Conservation (phyloP, 2,329 filamentous ascomycete genomes). For the Cadophora sp. region DNA sequence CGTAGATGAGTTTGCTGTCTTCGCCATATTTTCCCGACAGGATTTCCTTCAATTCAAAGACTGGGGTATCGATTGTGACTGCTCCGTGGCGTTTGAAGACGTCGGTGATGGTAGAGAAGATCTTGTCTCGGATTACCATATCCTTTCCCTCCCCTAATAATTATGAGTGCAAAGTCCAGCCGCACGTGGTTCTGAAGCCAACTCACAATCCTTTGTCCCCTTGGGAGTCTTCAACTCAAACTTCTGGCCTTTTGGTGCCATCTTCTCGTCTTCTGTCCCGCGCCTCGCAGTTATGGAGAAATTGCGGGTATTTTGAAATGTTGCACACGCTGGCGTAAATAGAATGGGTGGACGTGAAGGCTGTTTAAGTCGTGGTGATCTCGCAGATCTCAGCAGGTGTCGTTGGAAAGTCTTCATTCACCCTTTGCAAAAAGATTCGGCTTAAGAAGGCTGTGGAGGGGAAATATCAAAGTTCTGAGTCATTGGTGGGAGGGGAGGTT, state of each 20-base stretch:
- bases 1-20: constrained; percentile 91
- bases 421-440: constrained; percentile 28
- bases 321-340: constrained; percentile 26
- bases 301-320: constrained; percentile 30
- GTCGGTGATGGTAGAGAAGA: constrained; percentile 76
- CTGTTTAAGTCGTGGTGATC: constrained; percentile 39
- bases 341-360: constrained; percentile 16
- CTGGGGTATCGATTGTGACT: constrained; percentile 79
- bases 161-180: constrained; percentile 27
- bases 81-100: constrained; percentile 87
- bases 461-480: constrained; percentile 39
- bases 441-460: constrained; percentile 25
- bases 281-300: constrained; percentile 35
- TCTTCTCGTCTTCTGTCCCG: constrained; percentile 35
- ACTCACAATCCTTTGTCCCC: constrained; percentile 82
- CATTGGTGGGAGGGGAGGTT: constrained; percentile 37
- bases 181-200: constrained; percentile 6
- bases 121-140: constrained; percentile 81
- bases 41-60: constrained; percentile 88
- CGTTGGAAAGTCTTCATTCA: constrained; percentile 42
- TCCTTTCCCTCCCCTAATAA: constrained; percentile 71
- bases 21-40: constrained; percentile 91
- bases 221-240: constrained; percentile 88
- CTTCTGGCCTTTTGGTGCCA: constrained; percentile 52
- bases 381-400: constrained; percentile 41